phyloP scores from a whole-genome alignment of 2,329 filamentous ascomycete genomes.

The Penicillium sp. region DNA sequence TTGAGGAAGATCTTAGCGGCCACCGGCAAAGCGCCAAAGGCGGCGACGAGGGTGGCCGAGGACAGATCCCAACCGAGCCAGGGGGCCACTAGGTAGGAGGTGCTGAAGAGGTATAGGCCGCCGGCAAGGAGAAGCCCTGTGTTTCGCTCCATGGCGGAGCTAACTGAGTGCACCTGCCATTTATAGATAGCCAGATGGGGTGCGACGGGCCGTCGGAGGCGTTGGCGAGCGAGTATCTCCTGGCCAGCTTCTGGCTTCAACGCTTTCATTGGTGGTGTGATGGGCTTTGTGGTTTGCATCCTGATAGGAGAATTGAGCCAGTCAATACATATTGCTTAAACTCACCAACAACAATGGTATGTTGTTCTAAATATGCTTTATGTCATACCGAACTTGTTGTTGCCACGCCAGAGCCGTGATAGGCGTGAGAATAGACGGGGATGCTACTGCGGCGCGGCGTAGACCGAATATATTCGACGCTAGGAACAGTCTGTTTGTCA shows the following conservation, averaged over 20 bases:
- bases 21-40: conserved; percentile 58
- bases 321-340: neutral
- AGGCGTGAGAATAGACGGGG: neutral
- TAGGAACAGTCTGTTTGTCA: neutral
- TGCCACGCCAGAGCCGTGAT: neutral
- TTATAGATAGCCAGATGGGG: conserved; percentile 82
- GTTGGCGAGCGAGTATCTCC: conserved; percentile 66
- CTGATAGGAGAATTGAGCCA: neutral
- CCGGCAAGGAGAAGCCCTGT: conserved; percentile 70
- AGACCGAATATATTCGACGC: neutral
- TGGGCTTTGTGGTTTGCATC: neutral
- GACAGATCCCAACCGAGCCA: conserved; percentile 66
- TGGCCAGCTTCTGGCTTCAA: neutral
- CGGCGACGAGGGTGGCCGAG: conserved; percentile 56
- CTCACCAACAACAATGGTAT: too few species aligned
- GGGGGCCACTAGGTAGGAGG: conserved; percentile 74
- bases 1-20: conserved; percentile 57
- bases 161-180: conserved; percentile 74
- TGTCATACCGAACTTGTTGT: neutral
- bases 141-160: conserved; percentile 71
- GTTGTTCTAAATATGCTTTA: neutral
- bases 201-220: conserved; percentile 71
- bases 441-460: neutral
- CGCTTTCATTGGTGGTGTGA: neutral
- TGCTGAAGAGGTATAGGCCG: conserved; percentile 70